A percentile compares a stretch with the other conserved stretches of the same genome.
Evolutionary conservation across 768 basidiomycete genomes (phyloP).

Genomic region (Tylopilus sp.): DNA sequence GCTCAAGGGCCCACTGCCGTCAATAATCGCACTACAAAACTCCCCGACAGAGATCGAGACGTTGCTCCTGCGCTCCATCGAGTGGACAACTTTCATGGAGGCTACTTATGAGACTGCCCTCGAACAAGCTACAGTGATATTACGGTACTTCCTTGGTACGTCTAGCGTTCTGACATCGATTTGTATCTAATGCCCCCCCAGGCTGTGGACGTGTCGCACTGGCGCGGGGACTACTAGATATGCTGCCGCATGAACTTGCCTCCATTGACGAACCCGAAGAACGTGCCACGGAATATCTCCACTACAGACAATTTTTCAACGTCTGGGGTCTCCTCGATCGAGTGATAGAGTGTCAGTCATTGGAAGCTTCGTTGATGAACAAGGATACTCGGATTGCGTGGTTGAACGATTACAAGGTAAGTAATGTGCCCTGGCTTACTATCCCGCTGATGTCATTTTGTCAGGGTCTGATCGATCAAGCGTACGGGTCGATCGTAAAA

Average conservation of each 20-base stretch:
- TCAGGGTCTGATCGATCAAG: slow-evolving; percentile 60
- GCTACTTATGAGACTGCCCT: slow-evolving; percentile 75
- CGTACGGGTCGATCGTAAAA: slow-evolving; percentile 61
- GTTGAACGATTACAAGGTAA: slow-evolving; percentile 63
- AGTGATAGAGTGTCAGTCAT: slow-evolving; percentile 57
- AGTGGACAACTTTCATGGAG: slow-evolving; percentile 85
- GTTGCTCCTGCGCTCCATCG: slow-evolving; percentile 79
- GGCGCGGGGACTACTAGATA: slow-evolving; percentile 54
- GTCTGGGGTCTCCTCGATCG: slow-evolving; percentile 66
- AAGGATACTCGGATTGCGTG: slow-evolving; percentile 57
- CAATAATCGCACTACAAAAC: slow-evolving; percentile 53
- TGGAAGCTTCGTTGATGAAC: slow-evolving; percentile 54
- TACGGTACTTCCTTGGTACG: slow-evolving; percentile 88
- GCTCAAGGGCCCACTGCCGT: slow-evolving; percentile 56
- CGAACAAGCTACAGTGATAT: slow-evolving; percentile 81
- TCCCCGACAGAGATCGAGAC: slow-evolving; percentile 55
- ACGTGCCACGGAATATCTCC: slow-evolving; percentile 68
- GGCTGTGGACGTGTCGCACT: slow-evolving; percentile 72
- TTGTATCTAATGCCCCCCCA: slow-evolving; percentile 26
- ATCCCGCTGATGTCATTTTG: neutral
- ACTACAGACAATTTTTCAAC: slow-evolving; percentile 76
- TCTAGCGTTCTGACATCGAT: neutral
- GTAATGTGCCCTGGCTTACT: neutral
- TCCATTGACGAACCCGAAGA: slow-evolving; percentile 67
- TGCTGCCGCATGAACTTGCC: slow-evolving; percentile 63